Evolutionary conservation across 2,329 filamentous ascomycete genomes (phyloP), one percentile per base, ranked within the genome.

Genomic region (Mariannaea elegans): DNA sequence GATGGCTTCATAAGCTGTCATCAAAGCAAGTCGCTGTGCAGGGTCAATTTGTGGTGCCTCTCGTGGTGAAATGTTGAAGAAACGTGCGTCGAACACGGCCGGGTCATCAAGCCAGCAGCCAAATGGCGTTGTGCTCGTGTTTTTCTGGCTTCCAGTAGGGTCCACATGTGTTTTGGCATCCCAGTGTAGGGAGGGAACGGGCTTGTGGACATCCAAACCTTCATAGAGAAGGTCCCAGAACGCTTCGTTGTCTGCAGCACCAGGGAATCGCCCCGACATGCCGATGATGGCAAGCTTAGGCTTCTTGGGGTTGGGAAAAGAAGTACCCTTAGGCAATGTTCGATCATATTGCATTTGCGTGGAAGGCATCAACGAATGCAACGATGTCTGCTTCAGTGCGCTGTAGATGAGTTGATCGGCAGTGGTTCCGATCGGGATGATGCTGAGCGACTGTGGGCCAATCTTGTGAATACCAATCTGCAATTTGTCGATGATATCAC

Each of bases 31-130:
- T 65, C 88, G 81, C 69, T 89, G 87, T 76, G 87, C 87, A 1
- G 88, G 88, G 70, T 91, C 88, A 4, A 85, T 88, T 65, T 68
- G 53, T 42, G 19, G 9, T 6, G 61, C 61, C 31, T 63, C 61
- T 23, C 16, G 44, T 64, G 82, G 32, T 86, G 87, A 90, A 82
- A 91, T 90, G 73, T 89, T 89, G 82, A 91, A 91, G 78, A 91
- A 90, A 1, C 83, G 79, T 16, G 87, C 84, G 64, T 91, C 88
- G 66, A 91, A 91, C 21, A 87, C 78, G 51, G 85, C 86, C 0
- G 88, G 87, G 65, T 89, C 82, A 39, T 89, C 83, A 53, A 90
- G 84, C 76, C 87, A 73, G 63, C 71, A 73, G 13, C 74, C 71
- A 23, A 67, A 70, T 41, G 66, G 68, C 13, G 62, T 66, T 48